Evolutionary conservation across 139 green algal species (phyloP).

Genomic region (Trebouxia sp.): DNA sequence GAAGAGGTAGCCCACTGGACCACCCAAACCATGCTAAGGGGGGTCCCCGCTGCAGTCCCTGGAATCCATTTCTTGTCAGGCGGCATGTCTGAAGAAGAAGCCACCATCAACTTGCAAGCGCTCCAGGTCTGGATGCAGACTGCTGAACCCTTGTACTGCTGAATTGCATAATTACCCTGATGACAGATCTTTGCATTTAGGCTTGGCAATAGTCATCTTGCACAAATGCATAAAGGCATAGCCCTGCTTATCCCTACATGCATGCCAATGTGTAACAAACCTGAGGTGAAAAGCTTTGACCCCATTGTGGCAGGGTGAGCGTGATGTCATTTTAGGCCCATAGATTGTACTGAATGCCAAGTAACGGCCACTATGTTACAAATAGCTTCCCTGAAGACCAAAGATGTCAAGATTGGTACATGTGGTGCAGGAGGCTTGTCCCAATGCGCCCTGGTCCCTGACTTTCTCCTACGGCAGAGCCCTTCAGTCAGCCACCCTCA

Average conservation of each 20-base stretch:
- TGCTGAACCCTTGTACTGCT: background rate
- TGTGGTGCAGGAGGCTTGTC: constrained; percentile 54
- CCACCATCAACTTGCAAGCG: constrained; percentile 85
- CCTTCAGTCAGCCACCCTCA: constrained; percentile 69
- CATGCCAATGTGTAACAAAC: background rate
- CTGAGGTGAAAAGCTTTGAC: too few species aligned
- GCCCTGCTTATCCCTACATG: background rate
- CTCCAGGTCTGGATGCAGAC: constrained; percentile 39
- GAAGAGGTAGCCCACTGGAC: constrained; percentile 81
- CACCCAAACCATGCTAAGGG: constrained; percentile 74
- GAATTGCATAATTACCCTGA: background rate
- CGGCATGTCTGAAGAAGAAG: constrained; percentile 84
- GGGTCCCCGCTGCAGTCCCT: constrained; percentile 68
- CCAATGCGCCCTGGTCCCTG: constrained; percentile 85
- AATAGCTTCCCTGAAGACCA: too few species aligned
- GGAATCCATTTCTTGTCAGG: constrained; percentile 73
- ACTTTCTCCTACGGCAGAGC: constrained; percentile 92
- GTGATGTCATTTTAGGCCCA: too few species aligned
- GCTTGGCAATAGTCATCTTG: background rate
- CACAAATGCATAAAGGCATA: background rate
- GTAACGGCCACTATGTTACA: too few species aligned
- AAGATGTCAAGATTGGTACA: background rate
- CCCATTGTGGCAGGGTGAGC: background rate
- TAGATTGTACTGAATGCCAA: too few species aligned
- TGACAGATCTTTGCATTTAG: background rate